Evolutionary conservation across 1,139 yeast species (phyloP).

Genomic region (Candida tropicalis): DNA sequence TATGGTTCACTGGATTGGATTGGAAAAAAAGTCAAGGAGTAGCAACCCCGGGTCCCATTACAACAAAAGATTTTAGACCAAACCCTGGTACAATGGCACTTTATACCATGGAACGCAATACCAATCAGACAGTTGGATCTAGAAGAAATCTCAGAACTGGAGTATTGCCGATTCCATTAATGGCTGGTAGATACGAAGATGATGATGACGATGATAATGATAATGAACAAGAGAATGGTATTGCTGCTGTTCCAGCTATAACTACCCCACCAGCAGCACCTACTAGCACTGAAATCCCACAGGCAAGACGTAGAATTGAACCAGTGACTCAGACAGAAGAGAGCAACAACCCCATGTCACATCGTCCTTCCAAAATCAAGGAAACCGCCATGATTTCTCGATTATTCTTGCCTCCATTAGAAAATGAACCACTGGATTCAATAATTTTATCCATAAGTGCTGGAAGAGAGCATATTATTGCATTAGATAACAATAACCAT

Average conservation of each 20-base stretch:
- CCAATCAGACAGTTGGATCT: conserved; percentile 10
- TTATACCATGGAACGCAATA: conserved; percentile 9
- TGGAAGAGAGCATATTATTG: conserved; percentile 70
- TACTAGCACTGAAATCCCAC: conserved; percentile 10
- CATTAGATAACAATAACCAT: conserved; percentile 52
- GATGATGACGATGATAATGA: conserved; percentile 11
- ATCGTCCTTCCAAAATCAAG: conserved; percentile 17
- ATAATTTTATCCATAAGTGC: conserved; percentile 56
- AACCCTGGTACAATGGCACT: conserved; percentile 28
- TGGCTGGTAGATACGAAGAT: conserved; percentile 9
- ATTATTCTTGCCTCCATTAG: conserved; percentile 27
- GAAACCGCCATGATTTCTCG: conserved; percentile 35
- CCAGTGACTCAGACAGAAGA: not conserved
- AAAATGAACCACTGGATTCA: conserved; percentile 10
- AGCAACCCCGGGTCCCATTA: conserved; percentile 25
- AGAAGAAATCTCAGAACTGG: conserved; percentile 13
- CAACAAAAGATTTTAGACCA: conserved; percentile 22
- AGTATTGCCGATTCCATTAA: conserved; percentile 15
- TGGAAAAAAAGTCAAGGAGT: conserved; percentile 33
- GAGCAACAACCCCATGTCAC: conserved; percentile 1
- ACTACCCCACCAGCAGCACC: conserved; percentile 25
- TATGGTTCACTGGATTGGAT: conserved; percentile 55
- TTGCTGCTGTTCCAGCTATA: conserved; percentile 17
- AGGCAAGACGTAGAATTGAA: conserved; percentile 14
- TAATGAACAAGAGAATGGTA: conserved; percentile 3